These are phyloP conservation scores for Coleophoma cylindrospora DNA, from an alignment of 2,329 filamentous ascomycete genomes.

Conservation along the genomic window DNA sequence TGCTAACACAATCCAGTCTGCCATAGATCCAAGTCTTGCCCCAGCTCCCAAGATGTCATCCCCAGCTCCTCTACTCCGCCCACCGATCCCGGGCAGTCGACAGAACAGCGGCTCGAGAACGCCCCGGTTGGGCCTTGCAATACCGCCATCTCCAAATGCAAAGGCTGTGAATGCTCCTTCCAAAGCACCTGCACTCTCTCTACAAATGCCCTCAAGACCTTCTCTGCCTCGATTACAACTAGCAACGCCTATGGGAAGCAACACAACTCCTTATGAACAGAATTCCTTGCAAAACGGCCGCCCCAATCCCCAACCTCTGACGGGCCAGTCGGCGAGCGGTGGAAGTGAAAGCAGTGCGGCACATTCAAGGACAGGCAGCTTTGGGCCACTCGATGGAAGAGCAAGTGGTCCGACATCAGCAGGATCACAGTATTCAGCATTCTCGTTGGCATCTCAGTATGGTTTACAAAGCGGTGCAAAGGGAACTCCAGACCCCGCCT, in stretches of 20 bases:
- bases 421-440: slow-evolving; percentile 77
- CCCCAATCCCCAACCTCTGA: slow-evolving; percentile 38
- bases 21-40: slow-evolving; percentile 10
- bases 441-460: slow-evolving; percentile 73
- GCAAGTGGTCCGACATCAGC: slow-evolving; percentile 80
- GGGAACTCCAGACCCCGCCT: slow-evolving; percentile 77
- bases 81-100: slow-evolving; percentile 28
- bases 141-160: slow-evolving; percentile 79
- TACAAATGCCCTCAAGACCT: slow-evolving; percentile 34
- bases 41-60: slow-evolving; percentile 26
- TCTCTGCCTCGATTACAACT: slow-evolving; percentile 76
- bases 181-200: slow-evolving; percentile 19
- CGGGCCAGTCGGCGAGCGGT: slow-evolving; percentile 63
- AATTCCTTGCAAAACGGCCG: slow-evolving; percentile 33
- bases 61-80: slow-evolving; percentile 27
- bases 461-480: slow-evolving; percentile 55
- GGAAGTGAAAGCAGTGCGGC: slow-evolving; percentile 75
- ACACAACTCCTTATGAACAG: slow-evolving; percentile 66
- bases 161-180: slow-evolving; percentile 61
- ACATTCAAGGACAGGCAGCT: slow-evolving; percentile 80
- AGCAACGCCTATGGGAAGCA: slow-evolving; percentile 83
- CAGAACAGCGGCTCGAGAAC: slow-evolving; percentile 21
- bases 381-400: slow-evolving; percentile 69
- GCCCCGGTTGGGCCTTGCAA: slow-evolving; percentile 69
- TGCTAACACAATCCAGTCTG: slow-evolving; percentile 17